Conservation (phyloP, 202 grass and related monocot species). For the Digitaria exilis region DNA sequence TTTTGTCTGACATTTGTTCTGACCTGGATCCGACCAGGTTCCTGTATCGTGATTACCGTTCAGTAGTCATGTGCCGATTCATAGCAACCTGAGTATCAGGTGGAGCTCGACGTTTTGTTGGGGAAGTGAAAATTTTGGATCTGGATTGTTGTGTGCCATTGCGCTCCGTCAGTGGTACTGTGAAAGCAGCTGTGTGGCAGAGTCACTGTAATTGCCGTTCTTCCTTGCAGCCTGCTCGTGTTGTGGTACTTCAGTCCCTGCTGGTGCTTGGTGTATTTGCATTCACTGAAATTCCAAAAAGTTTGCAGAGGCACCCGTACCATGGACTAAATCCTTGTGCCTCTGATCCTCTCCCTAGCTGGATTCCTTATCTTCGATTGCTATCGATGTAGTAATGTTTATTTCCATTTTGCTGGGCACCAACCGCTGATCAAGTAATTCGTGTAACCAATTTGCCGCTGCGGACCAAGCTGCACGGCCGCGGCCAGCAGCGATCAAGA, state of each 20-base stretch:
- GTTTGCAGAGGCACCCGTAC: neutral
- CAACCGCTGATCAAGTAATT: neutral
- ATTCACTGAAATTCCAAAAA: neutral
- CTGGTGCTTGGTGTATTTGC: neutral
- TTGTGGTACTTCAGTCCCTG: neutral
- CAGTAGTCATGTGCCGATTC: neutral
- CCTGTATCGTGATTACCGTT: neutral
- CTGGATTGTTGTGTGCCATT: neutral
- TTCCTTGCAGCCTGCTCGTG: neutral
- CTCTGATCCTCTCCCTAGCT: neutral
- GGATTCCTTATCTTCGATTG: neutral
- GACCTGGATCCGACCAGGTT: neutral
- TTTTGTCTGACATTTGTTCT: neutral
- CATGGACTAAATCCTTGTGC: neutral
- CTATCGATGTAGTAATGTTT: neutral
- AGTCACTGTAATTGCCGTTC: neutral
- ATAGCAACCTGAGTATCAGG: neutral
- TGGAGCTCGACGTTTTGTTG: neutral
- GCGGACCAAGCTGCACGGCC: neutral
- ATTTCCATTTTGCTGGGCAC: neutral
- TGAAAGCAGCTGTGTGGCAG: too few species aligned
- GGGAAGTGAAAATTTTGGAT: neutral
- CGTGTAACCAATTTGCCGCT: too few species aligned
- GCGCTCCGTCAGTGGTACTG: neutral
- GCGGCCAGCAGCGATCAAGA: too few species aligned